Conservation (phyloP, 768 basidiomycete genomes). For the Mycena kentingensis region DNA sequence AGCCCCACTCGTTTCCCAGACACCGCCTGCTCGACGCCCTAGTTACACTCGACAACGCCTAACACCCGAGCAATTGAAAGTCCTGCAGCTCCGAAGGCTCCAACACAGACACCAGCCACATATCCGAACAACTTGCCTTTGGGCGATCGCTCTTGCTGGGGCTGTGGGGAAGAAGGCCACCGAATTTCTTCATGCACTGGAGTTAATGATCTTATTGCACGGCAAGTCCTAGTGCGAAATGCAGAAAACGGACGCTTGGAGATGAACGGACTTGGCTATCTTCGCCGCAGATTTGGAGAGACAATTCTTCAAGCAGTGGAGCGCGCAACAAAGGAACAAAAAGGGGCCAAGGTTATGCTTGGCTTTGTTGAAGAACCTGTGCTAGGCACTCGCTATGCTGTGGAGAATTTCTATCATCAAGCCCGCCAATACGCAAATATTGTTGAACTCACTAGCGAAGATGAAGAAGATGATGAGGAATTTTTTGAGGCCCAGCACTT, state of each 20-base stretch:
- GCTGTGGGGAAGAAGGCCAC: background rate
- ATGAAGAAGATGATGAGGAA: too few relatives aligned
- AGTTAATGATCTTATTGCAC: background rate
- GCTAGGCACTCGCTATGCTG: too few relatives aligned
- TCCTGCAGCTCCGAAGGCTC: too few relatives aligned
- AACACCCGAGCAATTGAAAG: background rate
- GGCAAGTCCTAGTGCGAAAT: background rate
- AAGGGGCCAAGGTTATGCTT: too few relatives aligned
- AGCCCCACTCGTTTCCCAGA: background rate
- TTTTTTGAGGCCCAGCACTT: too few relatives aligned
- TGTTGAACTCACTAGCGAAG: too few relatives aligned
- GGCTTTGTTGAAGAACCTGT: too few relatives aligned
- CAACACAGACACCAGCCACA: constrained; percentile 1
- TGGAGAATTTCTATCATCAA: too few relatives aligned
- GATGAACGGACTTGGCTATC: background rate
- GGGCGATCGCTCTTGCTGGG: background rate
- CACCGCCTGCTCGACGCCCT: background rate
- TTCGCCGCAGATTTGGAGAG: background rate
- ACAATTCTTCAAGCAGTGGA: background rate
- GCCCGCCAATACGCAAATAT: too few relatives aligned
- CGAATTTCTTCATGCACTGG: background rate
- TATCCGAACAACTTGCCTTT: constrained; percentile 5
- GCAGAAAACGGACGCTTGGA: background rate
- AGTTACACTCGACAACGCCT: background rate
- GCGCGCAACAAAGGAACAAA: background rate